Conservation (phyloP, 2,329 filamentous ascomycete genomes). For the Talaromyces marneffei region DNA sequence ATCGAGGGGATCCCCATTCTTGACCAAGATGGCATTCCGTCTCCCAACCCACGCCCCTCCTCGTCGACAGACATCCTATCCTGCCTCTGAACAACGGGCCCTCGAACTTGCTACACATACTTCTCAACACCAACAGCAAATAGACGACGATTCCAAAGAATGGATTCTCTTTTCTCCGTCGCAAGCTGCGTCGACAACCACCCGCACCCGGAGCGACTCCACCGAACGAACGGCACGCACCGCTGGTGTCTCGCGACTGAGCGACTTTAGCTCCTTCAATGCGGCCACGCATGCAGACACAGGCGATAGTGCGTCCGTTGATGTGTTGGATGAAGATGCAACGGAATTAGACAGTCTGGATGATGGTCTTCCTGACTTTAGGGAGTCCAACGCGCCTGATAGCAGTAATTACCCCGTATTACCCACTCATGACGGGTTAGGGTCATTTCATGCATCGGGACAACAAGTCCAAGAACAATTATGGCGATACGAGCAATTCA, state of each 20-base stretch:
- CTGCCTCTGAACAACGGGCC: slow-evolving; percentile 20
- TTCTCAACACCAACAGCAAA: slow-evolving; percentile 27
- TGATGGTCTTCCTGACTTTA: slow-evolving; percentile 83
- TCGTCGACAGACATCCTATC: slow-evolving; percentile 30
- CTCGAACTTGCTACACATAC: background rate
- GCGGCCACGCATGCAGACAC: slow-evolving; percentile 49
- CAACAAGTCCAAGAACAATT: slow-evolving; percentile 69
- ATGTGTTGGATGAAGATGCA: slow-evolving; percentile 41
- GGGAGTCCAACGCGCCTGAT: slow-evolving; percentile 54
- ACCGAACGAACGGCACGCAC: slow-evolving; percentile 61
- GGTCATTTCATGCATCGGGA: slow-evolving; percentile 67
- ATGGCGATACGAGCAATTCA: slow-evolving; percentile 83
- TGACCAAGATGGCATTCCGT: slow-evolving; percentile 33
- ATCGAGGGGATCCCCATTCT: background rate
- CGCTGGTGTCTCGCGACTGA: slow-evolving; percentile 65
- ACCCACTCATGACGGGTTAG: slow-evolving; percentile 87
- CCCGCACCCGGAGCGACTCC: slow-evolving; percentile 61
- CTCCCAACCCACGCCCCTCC: slow-evolving; percentile 30
- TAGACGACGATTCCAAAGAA: slow-evolving; percentile 69
- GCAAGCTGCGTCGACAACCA: slow-evolving; percentile 57
- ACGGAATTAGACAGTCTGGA: slow-evolving; percentile 91
- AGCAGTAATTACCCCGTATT: slow-evolving; percentile 59
- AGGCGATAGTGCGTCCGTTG: slow-evolving; percentile 41
- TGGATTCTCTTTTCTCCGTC: slow-evolving; percentile 92
- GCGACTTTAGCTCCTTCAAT: slow-evolving; percentile 73